phyloP scores from a whole-genome alignment of 345 rosid genomes.

The Populus nigra region DNA sequence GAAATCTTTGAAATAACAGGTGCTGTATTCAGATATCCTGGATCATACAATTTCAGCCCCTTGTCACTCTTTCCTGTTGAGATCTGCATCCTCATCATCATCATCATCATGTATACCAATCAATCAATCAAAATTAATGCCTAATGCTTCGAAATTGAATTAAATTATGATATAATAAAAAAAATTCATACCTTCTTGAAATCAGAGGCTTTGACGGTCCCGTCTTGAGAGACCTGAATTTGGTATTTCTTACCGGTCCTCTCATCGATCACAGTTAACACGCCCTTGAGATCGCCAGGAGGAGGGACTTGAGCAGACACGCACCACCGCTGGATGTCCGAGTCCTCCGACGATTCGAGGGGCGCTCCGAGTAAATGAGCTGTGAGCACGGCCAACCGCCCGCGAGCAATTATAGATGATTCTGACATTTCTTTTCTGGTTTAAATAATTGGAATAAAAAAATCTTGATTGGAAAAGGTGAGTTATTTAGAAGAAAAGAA shows the following conservation, averaged over 20 bases:
- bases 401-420: slow-evolving; percentile 30
- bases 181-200: slow-evolving; percentile 58
- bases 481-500: background rate
- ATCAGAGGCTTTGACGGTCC: slow-evolving; percentile 77
- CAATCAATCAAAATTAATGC: too few relatives aligned
- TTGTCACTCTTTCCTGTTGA: slow-evolving; percentile 65
- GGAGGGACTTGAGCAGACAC: slow-evolving; percentile 50
- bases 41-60: slow-evolving; percentile 83
- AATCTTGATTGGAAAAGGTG: background rate
- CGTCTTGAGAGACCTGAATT: slow-evolving; percentile 56
- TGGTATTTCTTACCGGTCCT: slow-evolving; percentile 65
- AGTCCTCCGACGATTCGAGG: slow-evolving; percentile 6
- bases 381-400: slow-evolving; percentile 65
- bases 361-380: slow-evolving; percentile 47
- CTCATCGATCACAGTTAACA: slow-evolving; percentile 66
- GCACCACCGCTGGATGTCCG: slow-evolving; percentile 44
- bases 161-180: background rate
- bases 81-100: slow-evolving; percentile 39
- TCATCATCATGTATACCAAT: too few relatives aligned
- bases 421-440: background rate
- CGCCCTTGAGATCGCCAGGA: slow-evolving; percentile 53
- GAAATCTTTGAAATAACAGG: slow-evolving; percentile 83
- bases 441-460: background rate
- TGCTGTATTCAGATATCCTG: slow-evolving; percentile 92
- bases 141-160: background rate